These are phyloP conservation scores for Volvariella volvacea DNA, from an alignment of 1,284 basidiomycete species.

Conservation along the genomic window DNA sequence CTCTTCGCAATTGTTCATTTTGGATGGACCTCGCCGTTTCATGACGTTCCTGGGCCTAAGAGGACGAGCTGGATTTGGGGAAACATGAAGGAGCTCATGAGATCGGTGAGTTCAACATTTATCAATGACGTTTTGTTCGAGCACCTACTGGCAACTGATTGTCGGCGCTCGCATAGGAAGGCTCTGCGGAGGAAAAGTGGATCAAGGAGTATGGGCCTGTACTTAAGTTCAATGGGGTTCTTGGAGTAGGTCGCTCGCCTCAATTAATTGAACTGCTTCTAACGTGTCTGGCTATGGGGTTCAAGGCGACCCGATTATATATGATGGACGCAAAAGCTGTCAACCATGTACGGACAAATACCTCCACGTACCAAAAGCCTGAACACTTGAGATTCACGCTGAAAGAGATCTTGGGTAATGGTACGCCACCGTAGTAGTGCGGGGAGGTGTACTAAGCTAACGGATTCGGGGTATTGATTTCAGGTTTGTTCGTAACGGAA, in stretches of 20 bases:
- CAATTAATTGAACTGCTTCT: slow-evolving; percentile 12
- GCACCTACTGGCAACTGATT: background rate
- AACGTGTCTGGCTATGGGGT: background rate
- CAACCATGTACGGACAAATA: slow-evolving; percentile 41
- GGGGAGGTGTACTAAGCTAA: background rate
- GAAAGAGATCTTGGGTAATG: slow-evolving; percentile 34
- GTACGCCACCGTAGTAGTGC: no score
- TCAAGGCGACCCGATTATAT: slow-evolving; percentile 34
- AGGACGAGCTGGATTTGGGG: slow-evolving; percentile 46
- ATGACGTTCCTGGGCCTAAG: slow-evolving; percentile 43
- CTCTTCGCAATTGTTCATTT: slow-evolving; percentile 19
- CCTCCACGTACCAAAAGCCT: slow-evolving; percentile 41
- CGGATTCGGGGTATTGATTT: no score
- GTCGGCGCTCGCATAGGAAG: no score
- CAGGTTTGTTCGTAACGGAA: slow-evolving; percentile 29
- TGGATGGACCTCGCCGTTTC: slow-evolving; percentile 33
- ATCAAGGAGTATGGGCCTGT: slow-evolving; percentile 44
- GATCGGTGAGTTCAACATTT: slow-evolving; percentile 33
- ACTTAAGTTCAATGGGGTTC: slow-evolving; percentile 36
- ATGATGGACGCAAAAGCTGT: slow-evolving; percentile 44
- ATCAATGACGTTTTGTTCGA: no score
- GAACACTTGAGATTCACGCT: slow-evolving; percentile 27
- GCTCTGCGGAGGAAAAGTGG: slow-evolving; percentile 48
- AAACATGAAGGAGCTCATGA: slow-evolving; percentile 37
- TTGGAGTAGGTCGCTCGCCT: no score